These are phyloP conservation scores for Yamadazyma songkhlaensis DNA, from an alignment of 1,139 yeast species.

Conservation along the genomic window DNA sequence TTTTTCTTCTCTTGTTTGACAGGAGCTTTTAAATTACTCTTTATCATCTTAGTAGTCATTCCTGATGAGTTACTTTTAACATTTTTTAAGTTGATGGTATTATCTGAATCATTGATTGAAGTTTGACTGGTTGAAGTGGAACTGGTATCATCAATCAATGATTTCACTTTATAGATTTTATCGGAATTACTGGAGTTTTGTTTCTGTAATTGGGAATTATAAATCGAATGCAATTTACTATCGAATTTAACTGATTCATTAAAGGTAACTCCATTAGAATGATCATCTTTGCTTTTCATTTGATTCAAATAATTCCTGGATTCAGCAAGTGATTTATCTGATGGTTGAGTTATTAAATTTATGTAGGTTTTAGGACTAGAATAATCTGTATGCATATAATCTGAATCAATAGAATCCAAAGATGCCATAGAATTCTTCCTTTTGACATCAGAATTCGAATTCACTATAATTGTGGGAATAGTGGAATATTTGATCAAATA, in stretches of 20 bases:
- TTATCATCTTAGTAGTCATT: slow-evolving; percentile 14
- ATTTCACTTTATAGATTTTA: slow-evolving; percentile 39
- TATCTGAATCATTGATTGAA: background rate
- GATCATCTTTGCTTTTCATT: slow-evolving; percentile 3
- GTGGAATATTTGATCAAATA: slow-evolving; percentile 41
- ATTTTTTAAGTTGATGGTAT: background rate
- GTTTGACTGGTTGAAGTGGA: slow-evolving; percentile 1
- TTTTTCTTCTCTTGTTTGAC: slow-evolving; percentile 11
- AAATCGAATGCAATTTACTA: slow-evolving; percentile 32
- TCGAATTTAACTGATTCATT: slow-evolving; percentile 14
- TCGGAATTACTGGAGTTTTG: slow-evolving; percentile 12
- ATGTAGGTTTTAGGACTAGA: slow-evolving; percentile 13
- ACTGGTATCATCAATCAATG: slow-evolving; percentile 22
- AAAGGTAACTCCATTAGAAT: slow-evolving; percentile 4
- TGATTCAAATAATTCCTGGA: slow-evolving; percentile 21
- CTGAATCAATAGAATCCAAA: slow-evolving; percentile 6
- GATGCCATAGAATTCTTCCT: slow-evolving; percentile 7
- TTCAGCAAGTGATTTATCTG: slow-evolving; percentile 29
- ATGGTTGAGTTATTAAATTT: slow-evolving; percentile 23
- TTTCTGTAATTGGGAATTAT: slow-evolving; percentile 14
- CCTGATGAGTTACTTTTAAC: slow-evolving; percentile 7
- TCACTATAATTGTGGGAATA: slow-evolving; percentile 40
- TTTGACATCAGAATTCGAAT: slow-evolving; percentile 17
- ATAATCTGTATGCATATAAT: slow-evolving; percentile 7
- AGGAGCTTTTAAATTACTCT: slow-evolving; percentile 12